Evolutionary conservation across 208 protist species (phyloP).

Genomic region (Herpetomonas samuelpessoai): DNA sequence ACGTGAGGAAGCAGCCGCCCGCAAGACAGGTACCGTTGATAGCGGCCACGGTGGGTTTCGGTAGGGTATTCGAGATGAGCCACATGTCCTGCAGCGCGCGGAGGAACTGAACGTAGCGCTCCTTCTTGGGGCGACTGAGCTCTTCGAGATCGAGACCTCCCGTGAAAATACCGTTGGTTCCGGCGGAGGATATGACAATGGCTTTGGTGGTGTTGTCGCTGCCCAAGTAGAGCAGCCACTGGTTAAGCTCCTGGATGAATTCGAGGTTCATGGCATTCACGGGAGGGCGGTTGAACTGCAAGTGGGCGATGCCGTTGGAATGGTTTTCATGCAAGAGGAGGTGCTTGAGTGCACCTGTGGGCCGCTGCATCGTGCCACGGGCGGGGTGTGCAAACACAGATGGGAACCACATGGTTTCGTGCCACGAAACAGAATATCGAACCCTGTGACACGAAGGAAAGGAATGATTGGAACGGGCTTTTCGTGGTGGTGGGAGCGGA

Average conservation of each 20-base stretch:
- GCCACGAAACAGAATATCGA: too few relatives aligned
- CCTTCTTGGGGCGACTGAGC: constrained; percentile 61
- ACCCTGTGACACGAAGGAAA: too few relatives aligned
- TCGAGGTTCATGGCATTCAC: constrained; percentile 80
- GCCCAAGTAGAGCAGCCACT: constrained; percentile 81
- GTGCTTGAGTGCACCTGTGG: constrained; percentile 60
- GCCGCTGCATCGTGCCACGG: constrained; percentile 46
- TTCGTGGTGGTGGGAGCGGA: neutral
- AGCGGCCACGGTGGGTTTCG: constrained; percentile 72
- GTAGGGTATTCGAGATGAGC: constrained; percentile 79
- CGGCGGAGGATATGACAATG: constrained; percentile 63
- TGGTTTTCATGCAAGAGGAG: constrained; percentile 55
- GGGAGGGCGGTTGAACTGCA: constrained; percentile 50
- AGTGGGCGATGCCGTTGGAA: constrained; percentile 43
- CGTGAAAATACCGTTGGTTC: constrained; percentile 66
- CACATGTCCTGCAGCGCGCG: constrained; percentile 73
- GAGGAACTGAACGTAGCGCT: constrained; percentile 64
- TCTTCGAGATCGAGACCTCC: constrained; percentile 74
- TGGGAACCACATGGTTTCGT: neutral
- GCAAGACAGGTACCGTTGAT: constrained; percentile 72
- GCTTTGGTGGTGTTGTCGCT: constrained; percentile 66
- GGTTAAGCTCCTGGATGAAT: constrained; percentile 73
- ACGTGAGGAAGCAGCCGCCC: constrained; percentile 71
- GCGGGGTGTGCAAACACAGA: neutral
- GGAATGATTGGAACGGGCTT: neutral